Evolutionary conservation across 495 filamentous ascomycete species (phyloP).

Genomic region (Peziza echinospora): DNA sequence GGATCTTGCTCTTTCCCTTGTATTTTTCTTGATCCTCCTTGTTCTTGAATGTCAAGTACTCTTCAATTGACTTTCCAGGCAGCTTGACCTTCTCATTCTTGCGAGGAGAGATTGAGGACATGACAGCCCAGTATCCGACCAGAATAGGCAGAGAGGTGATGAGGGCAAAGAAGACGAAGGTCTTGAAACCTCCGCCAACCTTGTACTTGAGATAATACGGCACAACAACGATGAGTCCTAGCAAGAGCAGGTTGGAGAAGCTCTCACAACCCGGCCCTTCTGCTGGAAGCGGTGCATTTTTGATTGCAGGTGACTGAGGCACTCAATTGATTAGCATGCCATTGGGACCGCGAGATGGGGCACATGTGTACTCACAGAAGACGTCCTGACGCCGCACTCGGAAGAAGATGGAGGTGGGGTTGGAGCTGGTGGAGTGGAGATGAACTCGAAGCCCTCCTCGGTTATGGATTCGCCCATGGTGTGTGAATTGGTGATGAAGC

Average conservation of each 20-base stretch:
- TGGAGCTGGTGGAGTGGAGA: conserved; percentile 50
- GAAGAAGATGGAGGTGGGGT: conserved; percentile 32
- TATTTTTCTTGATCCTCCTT: conserved; percentile 49
- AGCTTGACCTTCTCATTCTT: conserved; percentile 57
- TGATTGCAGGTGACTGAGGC: conserved; percentile 47
- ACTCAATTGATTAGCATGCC: not conserved
- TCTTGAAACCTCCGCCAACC: conserved; percentile 50
- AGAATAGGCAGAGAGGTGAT: conserved; percentile 46
- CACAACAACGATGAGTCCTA: conserved; percentile 33
- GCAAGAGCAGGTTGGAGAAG: conserved; percentile 47
- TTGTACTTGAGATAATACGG: conserved; percentile 48
- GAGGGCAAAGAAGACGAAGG: conserved; percentile 45
- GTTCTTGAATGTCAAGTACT: conserved; percentile 70
- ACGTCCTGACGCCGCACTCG: conserved; percentile 53
- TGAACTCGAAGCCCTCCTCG: conserved; percentile 42
- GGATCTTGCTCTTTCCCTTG: conserved; percentile 56
- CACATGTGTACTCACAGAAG: conserved; percentile 33
- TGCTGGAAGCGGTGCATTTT: conserved; percentile 62
- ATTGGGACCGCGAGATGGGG: not conserved
- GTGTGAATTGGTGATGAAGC: conserved; percentile 6
- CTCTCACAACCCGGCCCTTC: conserved; percentile 45
- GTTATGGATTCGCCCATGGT: conserved; percentile 30
- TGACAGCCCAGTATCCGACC: conserved; percentile 44
- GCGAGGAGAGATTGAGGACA: conserved; percentile 44
- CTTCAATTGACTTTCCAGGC: conserved; percentile 58